Evolutionary conservation across 352 stramenopile genomes (phyloP).

Genomic region (Phytophthora rubi): DNA sequence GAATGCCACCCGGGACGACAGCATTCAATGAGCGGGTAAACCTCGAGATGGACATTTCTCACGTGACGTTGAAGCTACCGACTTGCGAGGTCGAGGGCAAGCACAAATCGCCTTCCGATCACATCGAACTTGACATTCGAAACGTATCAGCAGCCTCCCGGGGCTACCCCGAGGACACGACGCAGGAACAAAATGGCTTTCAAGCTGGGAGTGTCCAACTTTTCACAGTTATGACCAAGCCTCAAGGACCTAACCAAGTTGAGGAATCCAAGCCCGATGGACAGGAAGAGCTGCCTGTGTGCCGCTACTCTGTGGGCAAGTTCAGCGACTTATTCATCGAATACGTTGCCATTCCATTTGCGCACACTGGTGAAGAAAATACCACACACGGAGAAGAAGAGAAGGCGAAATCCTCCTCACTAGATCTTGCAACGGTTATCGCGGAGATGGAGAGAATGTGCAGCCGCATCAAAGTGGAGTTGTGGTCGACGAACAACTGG

Average conservation of each 20-base stretch:
- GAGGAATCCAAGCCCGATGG: slow-evolving; percentile 7
- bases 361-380: slow-evolving; percentile 28
- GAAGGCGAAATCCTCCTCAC: slow-evolving; percentile 3
- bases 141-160: slow-evolving; percentile 55
- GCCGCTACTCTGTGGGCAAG: slow-evolving; percentile 22
- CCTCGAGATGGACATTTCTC: slow-evolving; percentile 49
- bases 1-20: slow-evolving; percentile 41
- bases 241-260: slow-evolving; percentile 9
- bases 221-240: slow-evolving; percentile 41
- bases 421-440: slow-evolving; percentile 59
- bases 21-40: slow-evolving; percentile 57
- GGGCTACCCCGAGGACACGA: slow-evolving; percentile 42
- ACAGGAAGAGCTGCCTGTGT: background rate
- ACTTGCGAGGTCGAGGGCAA: slow-evolving; percentile 51
- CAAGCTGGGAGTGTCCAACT: slow-evolving; percentile 46
- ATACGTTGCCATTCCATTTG: slow-evolving; percentile 48
- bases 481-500: slow-evolving; percentile 52
- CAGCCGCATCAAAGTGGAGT: slow-evolving; percentile 41
- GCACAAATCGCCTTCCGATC: slow-evolving; percentile 53
- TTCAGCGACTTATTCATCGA: slow-evolving; percentile 55
- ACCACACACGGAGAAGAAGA: slow-evolving; percentile 11
- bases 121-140: slow-evolving; percentile 56
- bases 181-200: slow-evolving; percentile 61
- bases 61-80: slow-evolving; percentile 53
- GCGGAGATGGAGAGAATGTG: slow-evolving; percentile 66